Base-by-base conservation (phyloP, 1,284 basidiomycete genomes). In the Meripilus lineatus region DNA sequence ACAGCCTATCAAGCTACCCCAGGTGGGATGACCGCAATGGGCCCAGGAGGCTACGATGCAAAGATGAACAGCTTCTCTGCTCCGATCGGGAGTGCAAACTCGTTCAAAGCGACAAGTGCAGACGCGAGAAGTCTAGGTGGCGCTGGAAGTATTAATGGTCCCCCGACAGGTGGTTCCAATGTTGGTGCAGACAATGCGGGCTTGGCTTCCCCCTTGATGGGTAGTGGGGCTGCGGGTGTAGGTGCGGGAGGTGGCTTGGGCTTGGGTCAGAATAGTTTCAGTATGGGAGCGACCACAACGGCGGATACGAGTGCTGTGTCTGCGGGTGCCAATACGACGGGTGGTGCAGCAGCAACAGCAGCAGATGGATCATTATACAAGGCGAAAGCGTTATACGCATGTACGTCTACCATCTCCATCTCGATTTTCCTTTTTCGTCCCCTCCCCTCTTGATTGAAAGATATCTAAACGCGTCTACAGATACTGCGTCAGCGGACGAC, bases 401-500 rank as follows among this genome's bases (percentile, higher is more conserved):
- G 89, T 91, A 57, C 63, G 87, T 56, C 14, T 15, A 10, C 11
- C 13, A n/a, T n/a, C n/a, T n/a, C n/a, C n/a, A n/a, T n/a, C n/a
- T n/a, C n/a, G n/a, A n/a, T n/a, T n/a, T n/a, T n/a, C n/a, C n/a
- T n/a, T n/a, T n/a, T n/a, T n/a, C n/a, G n/a, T n/a, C n/a, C n/a
- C n/a, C n/a, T n/a, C n/a, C n/a, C n/a, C n/a, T n/a, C n/a, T n/a
- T 20, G 24, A 45, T 47, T 17, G 48, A 40, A 21, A 36, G 43
- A 20, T 42, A 37, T 46, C n/a, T n/a, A n/a, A n/a, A n/a, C n/a
- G n/a, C n/a, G n/a, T n/a, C 44, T 28, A 25, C 65, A 85, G 93
- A 99, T 71, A 81, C 80, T 47, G 95, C 94, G 24, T 92, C 87
- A 7, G 74, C 89, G 15, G 93, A 98, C 51, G 95, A 99, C 66